phyloP scores from a whole-genome alignment of 495 filamentous ascomycete species.

The Xylaria scruposa region DNA sequence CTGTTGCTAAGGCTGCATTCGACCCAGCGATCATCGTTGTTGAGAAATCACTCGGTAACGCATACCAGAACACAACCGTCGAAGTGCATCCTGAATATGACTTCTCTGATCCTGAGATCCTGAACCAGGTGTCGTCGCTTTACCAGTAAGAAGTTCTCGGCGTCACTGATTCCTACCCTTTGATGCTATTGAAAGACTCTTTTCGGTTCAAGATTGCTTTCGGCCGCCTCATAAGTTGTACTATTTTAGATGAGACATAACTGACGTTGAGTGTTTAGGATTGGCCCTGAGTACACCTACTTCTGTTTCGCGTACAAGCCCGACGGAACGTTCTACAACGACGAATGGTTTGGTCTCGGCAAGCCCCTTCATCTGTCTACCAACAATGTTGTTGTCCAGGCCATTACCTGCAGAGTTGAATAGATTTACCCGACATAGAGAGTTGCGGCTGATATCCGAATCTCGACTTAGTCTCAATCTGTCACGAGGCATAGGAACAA shows the following conservation, averaged over 20 bases:
- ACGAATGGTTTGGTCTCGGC: slow-evolving; percentile 19
- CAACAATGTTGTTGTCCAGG: slow-evolving; percentile 21
- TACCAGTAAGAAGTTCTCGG: slow-evolving; percentile 3
- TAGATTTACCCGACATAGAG: background rate
- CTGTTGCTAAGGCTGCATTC: slow-evolving; percentile 6
- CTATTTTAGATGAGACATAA: background rate
- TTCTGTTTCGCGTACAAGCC: slow-evolving; percentile 24
- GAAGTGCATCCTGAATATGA: background rate
- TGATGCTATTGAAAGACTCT: no score
- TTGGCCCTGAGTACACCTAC: slow-evolving; percentile 12
- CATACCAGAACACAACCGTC: slow-evolving; percentile 19
- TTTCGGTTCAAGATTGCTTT: no score
- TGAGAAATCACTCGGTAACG: slow-evolving; percentile 19
- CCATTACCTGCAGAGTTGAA: slow-evolving; percentile 16
- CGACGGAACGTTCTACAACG: slow-evolving; percentile 12
- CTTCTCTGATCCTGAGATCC: slow-evolving; percentile 1
- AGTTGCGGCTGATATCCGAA: background rate
- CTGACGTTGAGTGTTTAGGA: background rate
- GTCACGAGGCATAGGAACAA: no score
- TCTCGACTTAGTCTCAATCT: background rate
- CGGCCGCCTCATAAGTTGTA: background rate
- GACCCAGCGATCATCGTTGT: slow-evolving; percentile 8
- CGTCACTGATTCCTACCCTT: background rate
- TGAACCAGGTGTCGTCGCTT: slow-evolving; percentile 22
- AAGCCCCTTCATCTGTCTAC: slow-evolving; percentile 21